These are phyloP conservation scores for Vigna reflexopilosa DNA, from an alignment of 306 rosid species.

Conservation along the genomic window DNA sequence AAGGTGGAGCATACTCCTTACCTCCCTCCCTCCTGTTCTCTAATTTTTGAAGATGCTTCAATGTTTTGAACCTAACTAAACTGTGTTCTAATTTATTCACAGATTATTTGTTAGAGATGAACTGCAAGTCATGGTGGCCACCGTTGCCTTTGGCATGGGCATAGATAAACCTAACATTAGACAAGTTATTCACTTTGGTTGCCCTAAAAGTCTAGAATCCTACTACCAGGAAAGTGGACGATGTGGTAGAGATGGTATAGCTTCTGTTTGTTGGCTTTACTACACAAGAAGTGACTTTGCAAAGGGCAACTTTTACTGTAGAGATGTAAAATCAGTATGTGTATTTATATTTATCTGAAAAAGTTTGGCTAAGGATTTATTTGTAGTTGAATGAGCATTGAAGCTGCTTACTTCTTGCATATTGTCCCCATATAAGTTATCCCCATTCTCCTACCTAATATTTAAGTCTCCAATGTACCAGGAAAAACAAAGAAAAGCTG, in stretches of 20 bases:
- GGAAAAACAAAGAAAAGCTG: slow-evolving; percentile 82
- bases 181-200: slow-evolving; percentile 91
- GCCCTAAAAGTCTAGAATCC: slow-evolving; percentile 89
- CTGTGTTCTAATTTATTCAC: slow-evolving; percentile 50
- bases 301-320: slow-evolving; percentile 69
- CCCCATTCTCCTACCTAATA: slow-evolving; percentile 33
- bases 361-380: slow-evolving; percentile 5
- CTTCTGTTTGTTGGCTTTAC: slow-evolving; percentile 93
- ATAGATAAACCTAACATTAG: slow-evolving; percentile 93
- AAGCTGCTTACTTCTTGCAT: slow-evolving; percentile 39
- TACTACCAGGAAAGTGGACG: slow-evolving; percentile 97
- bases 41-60: slow-evolving; percentile 35
- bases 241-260: slow-evolving; percentile 92
- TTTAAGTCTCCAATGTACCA: slow-evolving; percentile 48
- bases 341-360: slow-evolving; percentile 9
- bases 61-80: slow-evolving; percentile 29
- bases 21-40: neutral
- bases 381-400: slow-evolving; percentile 40
- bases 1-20: slow-evolving; percentile 34
- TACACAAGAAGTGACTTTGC: slow-evolving; percentile 84
- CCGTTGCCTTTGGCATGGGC: slow-evolving; percentile 97
- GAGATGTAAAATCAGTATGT: slow-evolving; percentile 69
- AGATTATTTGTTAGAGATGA: slow-evolving; percentile 87
- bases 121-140: slow-evolving; percentile 87
- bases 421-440: slow-evolving; percentile 23